A percentile compares a stretch with the other conserved stretches of the same genome.
Evolutionary conservation across 1,284 basidiomycete species (phyloP).

Genomic region (Trichosporon ovoides): DNA sequence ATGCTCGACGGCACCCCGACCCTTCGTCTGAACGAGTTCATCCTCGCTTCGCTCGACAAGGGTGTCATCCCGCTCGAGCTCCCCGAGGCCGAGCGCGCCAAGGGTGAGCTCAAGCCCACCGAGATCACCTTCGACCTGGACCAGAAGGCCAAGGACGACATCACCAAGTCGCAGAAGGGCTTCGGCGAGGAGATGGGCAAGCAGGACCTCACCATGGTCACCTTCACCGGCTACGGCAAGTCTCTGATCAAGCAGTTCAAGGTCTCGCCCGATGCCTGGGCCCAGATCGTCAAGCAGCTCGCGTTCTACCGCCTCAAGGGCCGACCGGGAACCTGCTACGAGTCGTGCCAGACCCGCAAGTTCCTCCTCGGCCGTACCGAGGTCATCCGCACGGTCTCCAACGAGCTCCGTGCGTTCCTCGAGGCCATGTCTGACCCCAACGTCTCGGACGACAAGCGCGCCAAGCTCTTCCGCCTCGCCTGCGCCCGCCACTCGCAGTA

Average conservation of each 20-base stretch:
- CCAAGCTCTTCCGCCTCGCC: slow-evolving; percentile 69
- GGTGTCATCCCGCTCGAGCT: slow-evolving; percentile 65
- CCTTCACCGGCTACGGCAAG: slow-evolving; percentile 91
- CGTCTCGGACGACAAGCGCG: slow-evolving; percentile 59
- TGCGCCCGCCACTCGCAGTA: slow-evolving; percentile 80
- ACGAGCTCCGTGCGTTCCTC: slow-evolving; percentile 78
- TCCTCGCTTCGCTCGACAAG: slow-evolving; percentile 70
- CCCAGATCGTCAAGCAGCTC: slow-evolving; percentile 90
- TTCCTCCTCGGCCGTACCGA: slow-evolving; percentile 89
- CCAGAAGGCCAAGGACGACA: slow-evolving; percentile 47
- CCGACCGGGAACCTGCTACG: slow-evolving; percentile 80
- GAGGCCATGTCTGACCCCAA: slow-evolving; percentile 73
- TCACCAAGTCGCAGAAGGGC: slow-evolving; percentile 58
- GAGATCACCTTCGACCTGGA: slow-evolving; percentile 72
- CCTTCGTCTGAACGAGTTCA: slow-evolving; percentile 89
- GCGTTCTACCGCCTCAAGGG: slow-evolving; percentile 84
- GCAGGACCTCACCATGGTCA: slow-evolving; percentile 80
- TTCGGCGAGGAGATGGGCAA: slow-evolving; percentile 71
- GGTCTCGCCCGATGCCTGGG: slow-evolving; percentile 89
- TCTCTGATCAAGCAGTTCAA: slow-evolving; percentile 81
- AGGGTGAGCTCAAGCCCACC: slow-evolving; percentile 54
- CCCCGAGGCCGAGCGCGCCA: slow-evolving; percentile 47
- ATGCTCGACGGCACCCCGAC: slow-evolving; percentile 84
- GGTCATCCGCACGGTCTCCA: slow-evolving; percentile 80
- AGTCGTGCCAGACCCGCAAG: slow-evolving; percentile 90